Percentiles rank a stretch among this genome's conserved stretches.
phyloP scores from a whole-genome alignment of 768 basidiomycete genomes.

The Suillus subalutaceus region DNA sequence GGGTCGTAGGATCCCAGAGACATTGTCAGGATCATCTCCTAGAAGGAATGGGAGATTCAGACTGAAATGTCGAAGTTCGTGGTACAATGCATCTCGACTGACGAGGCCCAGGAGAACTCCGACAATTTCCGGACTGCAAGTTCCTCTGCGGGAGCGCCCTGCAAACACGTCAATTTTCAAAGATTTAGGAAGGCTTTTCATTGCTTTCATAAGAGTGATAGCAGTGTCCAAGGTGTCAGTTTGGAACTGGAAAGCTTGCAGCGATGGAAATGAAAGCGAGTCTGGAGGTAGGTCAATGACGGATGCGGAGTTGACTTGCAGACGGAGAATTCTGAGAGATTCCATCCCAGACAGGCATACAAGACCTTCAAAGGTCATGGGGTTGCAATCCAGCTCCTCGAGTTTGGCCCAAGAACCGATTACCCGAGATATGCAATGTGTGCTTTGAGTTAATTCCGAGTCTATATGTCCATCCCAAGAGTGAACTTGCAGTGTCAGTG shows the following conservation, averaged over 20 bases:
- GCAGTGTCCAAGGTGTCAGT: constrained; percentile 4
- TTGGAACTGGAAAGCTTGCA: constrained; percentile 3
- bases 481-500: neutral
- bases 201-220: constrained; percentile 1
- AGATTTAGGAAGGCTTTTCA: neutral
- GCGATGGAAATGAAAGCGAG: constrained; percentile 2
- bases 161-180: neutral
- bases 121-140: neutral
- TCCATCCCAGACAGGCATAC: neutral
- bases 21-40: neutral
- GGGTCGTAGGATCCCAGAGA: neutral
- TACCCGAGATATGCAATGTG: neutral
- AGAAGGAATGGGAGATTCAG: constrained; percentile 1
- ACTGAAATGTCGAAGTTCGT: constrained; percentile 3
- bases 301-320: neutral
- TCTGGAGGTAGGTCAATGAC: neutral
- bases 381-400: constrained; percentile 6
- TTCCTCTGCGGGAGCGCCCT: neutral
- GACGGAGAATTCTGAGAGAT: constrained; percentile 1
- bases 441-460: neutral
- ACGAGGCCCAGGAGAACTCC: neutral
- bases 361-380: neutral
- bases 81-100: neutral
- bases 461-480: neutral
- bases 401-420: constrained; percentile 4